Evolutionary conservation across 1,139 yeast species (phyloP), one percentile per base, ranked within the genome.

Genomic region (Sugiyamaella xylanicola): DNA sequence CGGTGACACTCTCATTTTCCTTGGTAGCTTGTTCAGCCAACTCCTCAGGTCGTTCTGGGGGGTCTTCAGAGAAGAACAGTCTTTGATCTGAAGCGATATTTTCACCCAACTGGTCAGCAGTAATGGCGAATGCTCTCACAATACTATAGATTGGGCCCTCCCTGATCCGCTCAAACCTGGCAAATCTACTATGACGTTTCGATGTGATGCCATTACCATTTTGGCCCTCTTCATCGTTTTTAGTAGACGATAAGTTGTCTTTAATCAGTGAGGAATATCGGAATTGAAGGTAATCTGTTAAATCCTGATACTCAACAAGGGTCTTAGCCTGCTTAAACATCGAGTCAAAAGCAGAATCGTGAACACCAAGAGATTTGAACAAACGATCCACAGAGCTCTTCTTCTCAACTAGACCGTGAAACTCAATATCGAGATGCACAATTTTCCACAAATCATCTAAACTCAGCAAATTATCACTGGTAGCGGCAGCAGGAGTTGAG

Each of bases 361-460:
- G 79, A 19, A 81, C 69, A 21, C 76, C 76, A 59, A 91, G 73
- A 16, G 81, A 74, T 20, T 79, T 77, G 58, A 83, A 83, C 55
- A 89, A 74, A 54, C 79, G 80, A 61, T 79, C 80, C 32, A 87
- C 82, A 44, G 85, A 80, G 55, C 80, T 77, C 19, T 87, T 82
- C 74, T 91, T 92, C 63, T 87, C 91, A 58, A 87, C 78, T 48
- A 92, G 75, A 8, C 96, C 87, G 68, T 92, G 97, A 71, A 84
- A 93, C 65, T 90, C 97, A 62, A 91, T 80, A 69, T 93, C 98
- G 53, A 91, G 79, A 62, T 83, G 86, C 9, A 90, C 86, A 61
- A 92, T 85, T 68, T 93, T 82, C 99, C 99, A 95, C 59, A 93
- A 76, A 69, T 92, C 97, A 70, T 89, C 93, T 37, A 64, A 65